Base-by-base conservation (phyloP, 176 grass and related monocot genomes). In the Bromus sterilis region DNA sequence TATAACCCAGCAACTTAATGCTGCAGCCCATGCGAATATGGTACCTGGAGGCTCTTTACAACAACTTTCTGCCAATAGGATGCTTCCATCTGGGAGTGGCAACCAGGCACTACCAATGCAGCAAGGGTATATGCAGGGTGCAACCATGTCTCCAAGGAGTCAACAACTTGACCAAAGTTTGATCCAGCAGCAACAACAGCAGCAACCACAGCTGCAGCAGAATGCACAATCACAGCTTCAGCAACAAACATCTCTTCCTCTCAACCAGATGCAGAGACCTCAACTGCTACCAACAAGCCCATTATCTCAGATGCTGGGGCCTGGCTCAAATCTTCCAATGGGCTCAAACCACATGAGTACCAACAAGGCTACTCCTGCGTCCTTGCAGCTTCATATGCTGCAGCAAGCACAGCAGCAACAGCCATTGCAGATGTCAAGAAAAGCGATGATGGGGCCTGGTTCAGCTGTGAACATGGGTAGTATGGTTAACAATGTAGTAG, bases 91-190 rank as follows among this genome's bases (percentile, higher is more conserved):
- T 90, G 85, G 51, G 36, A 89, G 79, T 82, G 92, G 75, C 72
- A 94, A 83, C 59, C 92, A 91, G 84, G 56, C 56, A 34, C 24
- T 91, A 75, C 80, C 87, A 65, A 84, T 92, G 66, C 77, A 89
- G 75, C 96, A 93, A 87, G 89, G 89, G 33, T 95, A 91, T 78
- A 74, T 89, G 42, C 87, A 83, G 71, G 86, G 83, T 41, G 33
- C 89, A 87, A 39, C 58, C 72, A 89, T 98, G 71, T 87, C 91
- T 78, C 25, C 84, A 31, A 94, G 96, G 82, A 86, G 63, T 30
- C 93, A 93, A 42, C 93, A 92, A 61, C 74, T 88, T 20, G 89
- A 99, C 85, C 93, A 91, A 75, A 80, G 64, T 93, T 81, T 93
- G 81, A 77, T 93, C 79, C 91, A 94, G 85, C 87, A 86, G 40